phyloP scores from a whole-genome alignment of 768 basidiomycete genomes.

The Daedaleopsis sinensis region DNA sequence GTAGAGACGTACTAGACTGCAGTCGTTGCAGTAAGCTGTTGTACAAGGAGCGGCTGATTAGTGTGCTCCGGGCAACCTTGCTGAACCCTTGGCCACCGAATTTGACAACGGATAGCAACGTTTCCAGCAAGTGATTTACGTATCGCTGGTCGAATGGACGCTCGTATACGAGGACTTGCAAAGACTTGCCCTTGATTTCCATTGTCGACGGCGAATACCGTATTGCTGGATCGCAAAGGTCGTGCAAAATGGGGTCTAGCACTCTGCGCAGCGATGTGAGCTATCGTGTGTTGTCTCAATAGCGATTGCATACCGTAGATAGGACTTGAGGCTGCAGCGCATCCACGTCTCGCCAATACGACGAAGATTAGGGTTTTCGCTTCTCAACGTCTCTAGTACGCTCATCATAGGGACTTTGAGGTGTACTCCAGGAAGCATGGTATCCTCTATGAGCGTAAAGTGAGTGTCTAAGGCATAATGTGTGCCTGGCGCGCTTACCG shows the following conservation, averaged over 20 bases:
- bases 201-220: conserved; percentile 49
- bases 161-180: conserved; percentile 71
- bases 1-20: conserved; percentile 50
- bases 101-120: conserved; percentile 72
- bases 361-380: conserved; percentile 70
- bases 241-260: conserved; percentile 84
- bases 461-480: conserved; percentile 2
- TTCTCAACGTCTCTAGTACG: conserved; percentile 81
- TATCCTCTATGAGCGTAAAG: conserved; percentile 63
- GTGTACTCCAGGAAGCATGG: conserved; percentile 74
- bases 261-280: conserved; percentile 53
- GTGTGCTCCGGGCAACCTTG: conserved; percentile 67
- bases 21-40: conserved; percentile 62
- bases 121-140: conserved; percentile 74
- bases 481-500: conserved; percentile 50
- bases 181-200: conserved; percentile 65
- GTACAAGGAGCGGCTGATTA: conserved; percentile 68
- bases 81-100: conserved; percentile 92
- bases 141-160: conserved; percentile 78
- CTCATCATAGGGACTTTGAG: conserved; percentile 88
- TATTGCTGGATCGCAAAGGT: conserved; percentile 73
- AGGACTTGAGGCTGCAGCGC: conserved; percentile 90
- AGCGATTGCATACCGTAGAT: conserved; percentile 64
- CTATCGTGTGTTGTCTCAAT: background rate
- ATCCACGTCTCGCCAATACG: conserved; percentile 96